Evolutionary conservation across 495 filamentous ascomycete species (phyloP).

Genomic region (Penicillium paradoxum): DNA sequence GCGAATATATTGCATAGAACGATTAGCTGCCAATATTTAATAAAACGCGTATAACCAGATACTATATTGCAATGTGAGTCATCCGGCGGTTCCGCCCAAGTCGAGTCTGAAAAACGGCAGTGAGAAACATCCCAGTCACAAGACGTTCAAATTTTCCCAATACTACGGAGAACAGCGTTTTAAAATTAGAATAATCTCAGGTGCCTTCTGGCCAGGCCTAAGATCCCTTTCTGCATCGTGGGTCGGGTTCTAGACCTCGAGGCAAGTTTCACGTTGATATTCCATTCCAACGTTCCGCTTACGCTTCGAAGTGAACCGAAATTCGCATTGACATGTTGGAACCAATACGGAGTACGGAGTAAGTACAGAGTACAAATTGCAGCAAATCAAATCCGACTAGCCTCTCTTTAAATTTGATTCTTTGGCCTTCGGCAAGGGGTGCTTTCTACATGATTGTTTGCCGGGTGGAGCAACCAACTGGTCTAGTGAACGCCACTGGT

Average conservation of each 20-base stretch:
- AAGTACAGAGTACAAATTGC: background rate
- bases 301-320: background rate
- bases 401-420: background rate
- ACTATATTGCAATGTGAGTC: too few species aligned
- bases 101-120: background rate
- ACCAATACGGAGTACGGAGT: too few species aligned
- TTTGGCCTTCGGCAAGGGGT: slow-evolving; percentile 3
- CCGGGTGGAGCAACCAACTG: slow-evolving; percentile 11
- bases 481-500: slow-evolving; percentile 18
- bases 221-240: background rate
- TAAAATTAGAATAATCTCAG: background rate
- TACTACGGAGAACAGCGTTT: background rate
- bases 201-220: background rate
- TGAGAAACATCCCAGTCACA: background rate
- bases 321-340: too few species aligned
- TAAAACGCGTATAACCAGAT: too few species aligned
- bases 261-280: slow-evolving; percentile 3
- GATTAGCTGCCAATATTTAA: too few species aligned
- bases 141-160: background rate
- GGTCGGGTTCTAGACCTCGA: slow-evolving; percentile 7
- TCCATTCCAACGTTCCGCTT: background rate
- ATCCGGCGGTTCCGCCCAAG: background rate
- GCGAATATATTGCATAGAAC: too few species aligned
- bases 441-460: slow-evolving; percentile 6
- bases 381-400: background rate